Percentiles rank a stretch among this genome's conserved stretches.
Evolutionary conservation across 192 early-diverging fungal genomes (phyloP).

Genomic region (Blastocladiella britannica): DNA sequence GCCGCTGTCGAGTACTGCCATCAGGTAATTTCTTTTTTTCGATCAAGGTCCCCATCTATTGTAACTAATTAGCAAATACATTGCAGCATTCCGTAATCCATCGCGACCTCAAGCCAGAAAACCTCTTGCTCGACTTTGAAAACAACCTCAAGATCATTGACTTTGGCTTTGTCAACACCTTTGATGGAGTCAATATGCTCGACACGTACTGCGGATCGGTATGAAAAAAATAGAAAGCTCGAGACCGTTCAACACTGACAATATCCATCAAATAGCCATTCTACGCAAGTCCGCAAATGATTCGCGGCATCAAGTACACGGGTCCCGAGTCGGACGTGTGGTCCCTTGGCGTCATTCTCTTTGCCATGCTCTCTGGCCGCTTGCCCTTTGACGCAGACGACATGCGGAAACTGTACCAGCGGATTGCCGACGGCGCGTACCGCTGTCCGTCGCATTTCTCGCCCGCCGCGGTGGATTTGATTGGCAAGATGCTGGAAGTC

Average conservation of each 20-base stretch:
- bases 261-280: constrained; percentile 15
- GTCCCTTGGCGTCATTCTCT: constrained; percentile 37
- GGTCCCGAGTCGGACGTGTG: constrained; percentile 38
- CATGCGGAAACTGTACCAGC: constrained; percentile 32
- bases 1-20: constrained; percentile 31
- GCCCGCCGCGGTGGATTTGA: constrained; percentile 21
- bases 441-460: constrained; percentile 17
- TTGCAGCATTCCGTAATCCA: constrained; percentile 34
- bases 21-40: constrained; percentile 12
- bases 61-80: neutral
- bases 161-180: constrained; percentile 40
- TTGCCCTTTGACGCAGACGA: constrained; percentile 35
- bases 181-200: constrained; percentile 24
- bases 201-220: constrained; percentile 42
- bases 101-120: constrained; percentile 40
- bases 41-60: neutral
- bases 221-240: too few relatives aligned
- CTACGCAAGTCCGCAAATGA: constrained; percentile 46
- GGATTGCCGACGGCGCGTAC: constrained; percentile 35
- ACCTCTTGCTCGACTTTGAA: constrained; percentile 29
- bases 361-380: constrained; percentile 31
- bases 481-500: constrained; percentile 23
- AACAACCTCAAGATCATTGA: constrained; percentile 28
- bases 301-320: constrained; percentile 30
- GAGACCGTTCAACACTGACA: neutral